phyloP scores from a whole-genome alignment of 176 grass and related monocot species.

The Eremochloa ophiuroides region DNA sequence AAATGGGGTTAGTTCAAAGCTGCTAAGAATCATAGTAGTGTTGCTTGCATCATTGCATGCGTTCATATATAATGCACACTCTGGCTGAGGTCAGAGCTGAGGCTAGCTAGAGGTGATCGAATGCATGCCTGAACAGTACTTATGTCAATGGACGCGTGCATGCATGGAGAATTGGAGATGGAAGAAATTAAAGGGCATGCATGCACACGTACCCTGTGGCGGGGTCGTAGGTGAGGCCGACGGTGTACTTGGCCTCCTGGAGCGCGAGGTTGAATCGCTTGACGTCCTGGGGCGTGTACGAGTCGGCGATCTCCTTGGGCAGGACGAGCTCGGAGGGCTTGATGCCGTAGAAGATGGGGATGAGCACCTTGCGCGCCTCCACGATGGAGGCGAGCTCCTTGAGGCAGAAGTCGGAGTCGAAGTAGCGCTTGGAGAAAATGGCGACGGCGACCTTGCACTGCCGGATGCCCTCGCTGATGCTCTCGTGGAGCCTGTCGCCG shows the following conservation, averaged over 20 bases:
- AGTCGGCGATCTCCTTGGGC: not conserved
- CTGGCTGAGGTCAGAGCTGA: not conserved
- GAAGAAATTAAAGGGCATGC: too few relatives aligned
- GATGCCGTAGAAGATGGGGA: constrained; percentile 82
- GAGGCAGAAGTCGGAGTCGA: constrained; percentile 72
- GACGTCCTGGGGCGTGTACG: constrained; percentile 22
- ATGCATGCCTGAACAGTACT: not conserved
- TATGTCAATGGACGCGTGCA: not conserved
- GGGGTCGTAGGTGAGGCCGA: constrained; percentile 68
- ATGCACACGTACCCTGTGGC: constrained; percentile 61
- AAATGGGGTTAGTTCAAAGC: not conserved
- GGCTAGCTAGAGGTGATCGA: not conserved
- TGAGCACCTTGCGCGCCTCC: constrained; percentile 56
- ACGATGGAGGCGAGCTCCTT: constrained; percentile 65
- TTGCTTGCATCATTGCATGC: not conserved
- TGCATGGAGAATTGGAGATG: not conserved
- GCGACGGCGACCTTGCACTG: constrained; percentile 53
- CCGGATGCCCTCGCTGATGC: constrained; percentile 36
- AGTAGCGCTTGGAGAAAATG: constrained; percentile 67
- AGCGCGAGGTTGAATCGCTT: constrained; percentile 50
- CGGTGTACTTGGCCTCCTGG: constrained; percentile 56
- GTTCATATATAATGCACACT: not conserved
- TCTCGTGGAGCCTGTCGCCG: constrained; percentile 50
- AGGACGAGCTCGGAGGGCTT: constrained; percentile 66
- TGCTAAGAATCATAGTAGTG: too few relatives aligned